These are phyloP conservation scores for Podospora australis DNA, from an alignment of 495 filamentous ascomycete species.

Conservation along the genomic window DNA sequence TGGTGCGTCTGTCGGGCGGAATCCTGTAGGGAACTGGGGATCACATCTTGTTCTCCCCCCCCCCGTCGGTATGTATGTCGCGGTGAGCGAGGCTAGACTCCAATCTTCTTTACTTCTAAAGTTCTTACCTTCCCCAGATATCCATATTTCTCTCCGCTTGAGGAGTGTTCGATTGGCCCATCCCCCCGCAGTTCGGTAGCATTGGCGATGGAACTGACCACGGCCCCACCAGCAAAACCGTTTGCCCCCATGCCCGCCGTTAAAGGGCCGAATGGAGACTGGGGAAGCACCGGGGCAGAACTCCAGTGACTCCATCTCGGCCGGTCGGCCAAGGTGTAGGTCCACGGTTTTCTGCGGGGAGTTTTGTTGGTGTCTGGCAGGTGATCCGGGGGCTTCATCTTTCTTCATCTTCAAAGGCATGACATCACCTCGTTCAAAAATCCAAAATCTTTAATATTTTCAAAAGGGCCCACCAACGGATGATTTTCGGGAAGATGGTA, in stretches of 20 bases:
- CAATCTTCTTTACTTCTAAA: background rate
- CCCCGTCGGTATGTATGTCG: background rate
- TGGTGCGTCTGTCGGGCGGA: background rate
- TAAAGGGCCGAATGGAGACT: conserved; percentile 17
- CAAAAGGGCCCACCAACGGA: no score
- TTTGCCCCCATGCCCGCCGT: background rate
- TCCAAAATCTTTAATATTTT: no score
- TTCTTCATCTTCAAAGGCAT: no score
- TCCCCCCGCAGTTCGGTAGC: conserved; percentile 5
- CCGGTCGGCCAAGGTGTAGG: conserved; percentile 5
- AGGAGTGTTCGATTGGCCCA: background rate
- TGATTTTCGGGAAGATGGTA: no score
- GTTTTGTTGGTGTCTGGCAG: no score
- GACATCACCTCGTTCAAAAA: no score
- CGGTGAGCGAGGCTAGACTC: background rate
- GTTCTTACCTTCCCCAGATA: background rate
- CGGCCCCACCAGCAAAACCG: background rate
- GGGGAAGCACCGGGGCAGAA: background rate
- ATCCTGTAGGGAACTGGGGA: background rate
- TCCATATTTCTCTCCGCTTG: background rate
- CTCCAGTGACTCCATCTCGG: background rate
- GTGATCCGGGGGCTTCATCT: no score
- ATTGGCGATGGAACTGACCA: background rate
- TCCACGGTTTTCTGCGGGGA: no score
- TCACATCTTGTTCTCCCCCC: background rate